phyloP scores from a whole-genome alignment of 768 basidiomycete species.

The Termitomyces sp. region DNA sequence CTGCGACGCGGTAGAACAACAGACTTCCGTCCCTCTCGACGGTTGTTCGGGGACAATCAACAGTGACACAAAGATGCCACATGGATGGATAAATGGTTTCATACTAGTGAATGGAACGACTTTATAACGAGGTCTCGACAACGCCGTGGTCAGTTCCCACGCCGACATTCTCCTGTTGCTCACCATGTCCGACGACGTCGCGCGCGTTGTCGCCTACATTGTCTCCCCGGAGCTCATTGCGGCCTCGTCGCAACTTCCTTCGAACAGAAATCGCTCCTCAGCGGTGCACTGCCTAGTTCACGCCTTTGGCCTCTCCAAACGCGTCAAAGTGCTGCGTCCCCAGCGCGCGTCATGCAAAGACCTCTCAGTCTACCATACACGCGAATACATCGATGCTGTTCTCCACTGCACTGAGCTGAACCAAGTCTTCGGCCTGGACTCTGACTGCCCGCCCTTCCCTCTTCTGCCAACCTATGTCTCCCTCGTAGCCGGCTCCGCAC shows the following conservation, averaged over 20 bases:
- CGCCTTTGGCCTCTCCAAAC: slow-evolving; percentile 37
- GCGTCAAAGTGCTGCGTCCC: slow-evolving; percentile 46
- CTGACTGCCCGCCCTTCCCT: slow-evolving; percentile 75
- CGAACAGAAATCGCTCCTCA: slow-evolving; percentile 59
- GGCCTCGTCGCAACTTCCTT: slow-evolving; percentile 57
- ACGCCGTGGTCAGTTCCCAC: background rate
- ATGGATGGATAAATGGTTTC: too few species aligned
- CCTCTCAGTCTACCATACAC: slow-evolving; percentile 62
- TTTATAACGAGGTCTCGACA: background rate
- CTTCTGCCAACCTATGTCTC: slow-evolving; percentile 64
- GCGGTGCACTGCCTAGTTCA: slow-evolving; percentile 61
- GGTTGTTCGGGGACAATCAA: too few species aligned
- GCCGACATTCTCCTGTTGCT: background rate
- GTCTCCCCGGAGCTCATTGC: slow-evolving; percentile 55
- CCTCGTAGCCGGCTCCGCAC: slow-evolving; percentile 69
- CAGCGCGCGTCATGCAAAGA: slow-evolving; percentile 48
- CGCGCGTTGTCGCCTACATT: slow-evolving; percentile 35
- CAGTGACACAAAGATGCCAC: too few species aligned
- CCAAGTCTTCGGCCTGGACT: slow-evolving; percentile 29
- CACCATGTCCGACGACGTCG: background rate
- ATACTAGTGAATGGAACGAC: background rate
- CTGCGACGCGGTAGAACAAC: too few species aligned
- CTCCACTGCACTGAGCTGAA: slow-evolving; percentile 18
- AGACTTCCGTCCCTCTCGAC: too few species aligned
- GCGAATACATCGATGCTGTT: slow-evolving; percentile 62